Base-by-base conservation (phyloP, 192 early-diverging fungal genomes). In the Chytriomyces hyalinus region DNA sequence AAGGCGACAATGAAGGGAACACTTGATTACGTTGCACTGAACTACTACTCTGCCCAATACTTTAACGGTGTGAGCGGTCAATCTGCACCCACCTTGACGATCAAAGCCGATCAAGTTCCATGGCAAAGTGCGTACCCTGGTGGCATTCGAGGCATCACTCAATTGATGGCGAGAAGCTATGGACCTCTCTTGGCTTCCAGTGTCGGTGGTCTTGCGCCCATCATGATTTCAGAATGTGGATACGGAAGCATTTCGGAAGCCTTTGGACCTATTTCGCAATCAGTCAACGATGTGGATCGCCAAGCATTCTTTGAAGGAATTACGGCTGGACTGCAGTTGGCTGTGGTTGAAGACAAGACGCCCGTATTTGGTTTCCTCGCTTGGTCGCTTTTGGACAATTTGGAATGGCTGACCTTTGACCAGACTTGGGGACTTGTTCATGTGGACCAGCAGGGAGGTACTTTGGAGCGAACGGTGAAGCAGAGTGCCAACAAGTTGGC, bases 361-460 rank as follows among this genome's bases (percentile, higher is more conserved):
- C 62, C 51, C 10, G 74, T 84, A 9, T 71, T 67, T 13, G 78
- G 82, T n/a, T 83, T 85, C 36, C 47, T 82, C 26, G 77, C 67
- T 7, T 84, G 83, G 83, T 82, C 83, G n/a, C 61, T 84, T 1
- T 3, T 84, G 20, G 83, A 84, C 71, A 84, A 84, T 61, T 84
- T 84, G 61, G 83, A 85, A 76, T 84, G 83, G 83, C 70, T 49
- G 17, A 65, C 53, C 1, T 57, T 57, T 20, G 53, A 57, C 53
- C 53, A 57, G 53, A 57, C 53, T 57, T 57, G 53, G 53, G 53
- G 53, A 36, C 20, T 57, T 13, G 53, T 57, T 13, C 53, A 57
- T 20, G 53, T 57, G 13, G 53, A 57, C 53, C 53, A 57, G 20
- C 53, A 57, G 2, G 36, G 44, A 15, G 71, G 71, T 22, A 62